phyloP scores from a whole-genome alignment of 169 alveolate genomes.

The Cryptosporidium andersoni region DNA sequence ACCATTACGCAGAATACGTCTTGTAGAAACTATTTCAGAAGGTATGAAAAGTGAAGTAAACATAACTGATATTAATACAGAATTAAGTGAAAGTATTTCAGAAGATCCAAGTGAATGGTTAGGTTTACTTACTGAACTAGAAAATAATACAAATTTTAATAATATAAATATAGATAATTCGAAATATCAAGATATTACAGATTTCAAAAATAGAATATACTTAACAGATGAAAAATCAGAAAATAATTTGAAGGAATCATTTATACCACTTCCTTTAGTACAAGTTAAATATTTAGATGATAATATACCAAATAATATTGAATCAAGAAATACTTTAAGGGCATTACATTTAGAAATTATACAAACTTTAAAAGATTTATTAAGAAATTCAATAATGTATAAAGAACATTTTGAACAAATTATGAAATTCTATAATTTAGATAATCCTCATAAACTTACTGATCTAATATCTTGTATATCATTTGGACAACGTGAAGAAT shows the following conservation, averaged over 20 bases:
- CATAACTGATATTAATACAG: background rate
- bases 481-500: constrained; percentile 80
- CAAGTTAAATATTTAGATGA: too few species aligned
- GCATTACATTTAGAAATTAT: constrained; percentile 81
- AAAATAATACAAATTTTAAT: too few species aligned
- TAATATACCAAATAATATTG: too few species aligned
- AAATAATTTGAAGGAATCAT: too few species aligned
- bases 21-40: constrained; percentile 59
- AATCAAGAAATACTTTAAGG: constrained; percentile 28
- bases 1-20: constrained; percentile 79
- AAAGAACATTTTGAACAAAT: constrained; percentile 84
- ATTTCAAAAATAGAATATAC: too few species aligned
- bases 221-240: too few species aligned
- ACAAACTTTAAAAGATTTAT: constrained; percentile 80
- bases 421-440: constrained; percentile 79
- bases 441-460: constrained; percentile 81
- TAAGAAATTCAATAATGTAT: constrained; percentile 80
- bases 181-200: too few species aligned
- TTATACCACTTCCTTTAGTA: too few species aligned
- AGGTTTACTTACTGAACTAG: too few species aligned
- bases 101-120: too few species aligned
- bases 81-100: too few species aligned
- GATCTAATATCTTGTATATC: constrained; percentile 83
- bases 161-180: too few species aligned
- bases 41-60: background rate